Base-by-base conservation (phyloP, 257 asterid species). In the Solanum ossicruentum region DNA sequence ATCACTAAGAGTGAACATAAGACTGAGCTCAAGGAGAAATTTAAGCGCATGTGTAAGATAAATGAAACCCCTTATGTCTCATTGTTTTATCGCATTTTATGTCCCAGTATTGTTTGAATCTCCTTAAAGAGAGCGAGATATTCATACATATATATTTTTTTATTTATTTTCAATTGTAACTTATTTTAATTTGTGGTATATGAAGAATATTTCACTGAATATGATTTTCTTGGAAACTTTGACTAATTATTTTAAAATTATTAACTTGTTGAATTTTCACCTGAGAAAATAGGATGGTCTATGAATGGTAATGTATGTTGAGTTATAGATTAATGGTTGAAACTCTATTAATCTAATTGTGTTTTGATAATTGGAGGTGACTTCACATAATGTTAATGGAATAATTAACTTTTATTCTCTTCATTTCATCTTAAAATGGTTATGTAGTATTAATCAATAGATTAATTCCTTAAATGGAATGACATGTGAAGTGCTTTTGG, bases 41-140 rank as follows among this genome's bases (percentile, higher is more conserved):
- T 94, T 56, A 86, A 85, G 89, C 98, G 98, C 91, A 93, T 93
- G 92, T 94, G 98, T 94, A 91, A 78, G 83, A 26, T 41, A 20
- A 54, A 20, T 51, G 16, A 13, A 79, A 4, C 6, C 10, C 7
- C 13, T 13, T 10, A 26, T 49, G 0, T 11, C 9, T 36, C 4
- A 0, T 51, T 69, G 32, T 32, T 36, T 36, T 36, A 36, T 36
- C 5, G 6, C 41, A 36, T 36, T 36, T 36, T 36, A 36, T 36
- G 39, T 36, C 6, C 0, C 39, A 36, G 6, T 3, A 36, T 0
- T 28, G 39, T 0, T 36, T 3, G 5, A 36, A 36, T 36, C 39
- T 36, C 6, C 6, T 36, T 36, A 36, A 36, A 36, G 39, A 36
- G 39, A 36, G 39, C 39, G 39, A 36, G 39, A 36, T 36, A 36